Percentiles rank a stretch among this genome's conserved stretches.
These are phyloP conservation scores for Pseudocercospora cruenta DNA, from an alignment of 2,329 filamentous ascomycete species.

Conservation along the genomic window DNA sequence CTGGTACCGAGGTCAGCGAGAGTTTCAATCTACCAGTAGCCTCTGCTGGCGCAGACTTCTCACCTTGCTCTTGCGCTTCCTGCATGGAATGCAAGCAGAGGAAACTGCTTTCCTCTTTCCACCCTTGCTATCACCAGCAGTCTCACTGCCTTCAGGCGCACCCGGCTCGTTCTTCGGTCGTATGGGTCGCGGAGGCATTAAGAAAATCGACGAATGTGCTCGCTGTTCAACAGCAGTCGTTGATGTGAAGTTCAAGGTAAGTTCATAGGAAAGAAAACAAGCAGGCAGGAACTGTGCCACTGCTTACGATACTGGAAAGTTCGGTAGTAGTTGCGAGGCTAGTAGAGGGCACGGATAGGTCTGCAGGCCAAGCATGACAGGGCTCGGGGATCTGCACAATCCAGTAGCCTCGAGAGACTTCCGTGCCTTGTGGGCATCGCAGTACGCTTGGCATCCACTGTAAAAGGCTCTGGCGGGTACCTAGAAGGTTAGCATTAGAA, in stretches of 20 bases:
- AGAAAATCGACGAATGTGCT: slow-evolving; percentile 2
- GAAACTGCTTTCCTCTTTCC: slow-evolving; percentile 43
- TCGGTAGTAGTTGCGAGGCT: slow-evolving; percentile 17
- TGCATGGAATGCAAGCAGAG: slow-evolving; percentile 54
- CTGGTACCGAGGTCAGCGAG: slow-evolving; percentile 37
- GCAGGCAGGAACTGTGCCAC: slow-evolving; percentile 12
- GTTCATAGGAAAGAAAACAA: slow-evolving; percentile 14
- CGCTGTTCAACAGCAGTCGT: slow-evolving; percentile 12
- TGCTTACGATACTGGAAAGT: slow-evolving; percentile 25
- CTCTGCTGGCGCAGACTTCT: slow-evolving; percentile 13
- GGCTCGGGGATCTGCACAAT: slow-evolving; percentile 20
- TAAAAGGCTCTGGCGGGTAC: slow-evolving; percentile 5
- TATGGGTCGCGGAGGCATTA: slow-evolving; percentile 40
- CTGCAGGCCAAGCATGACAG: slow-evolving; percentile 18
- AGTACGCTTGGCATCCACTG: slow-evolving; percentile 16
- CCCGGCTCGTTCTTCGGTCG: slow-evolving; percentile 38
- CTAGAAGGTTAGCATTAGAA: slow-evolving; percentile 14
- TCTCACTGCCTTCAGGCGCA: slow-evolving; percentile 28
- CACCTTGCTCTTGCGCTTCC: slow-evolving; percentile 56
- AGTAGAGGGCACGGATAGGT: slow-evolving; percentile 10
- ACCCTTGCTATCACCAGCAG: slow-evolving; percentile 33
- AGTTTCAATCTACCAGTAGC: background rate
- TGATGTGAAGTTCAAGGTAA: background rate
- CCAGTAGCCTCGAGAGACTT: slow-evolving; percentile 17
- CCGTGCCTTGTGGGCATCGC: slow-evolving; percentile 14